Percentiles rank a stretch among this genome's conserved stretches.
These are phyloP conservation scores for Epichloe festucae DNA, from an alignment of 2,329 filamentous ascomycete genomes.

Conservation along the genomic window DNA sequence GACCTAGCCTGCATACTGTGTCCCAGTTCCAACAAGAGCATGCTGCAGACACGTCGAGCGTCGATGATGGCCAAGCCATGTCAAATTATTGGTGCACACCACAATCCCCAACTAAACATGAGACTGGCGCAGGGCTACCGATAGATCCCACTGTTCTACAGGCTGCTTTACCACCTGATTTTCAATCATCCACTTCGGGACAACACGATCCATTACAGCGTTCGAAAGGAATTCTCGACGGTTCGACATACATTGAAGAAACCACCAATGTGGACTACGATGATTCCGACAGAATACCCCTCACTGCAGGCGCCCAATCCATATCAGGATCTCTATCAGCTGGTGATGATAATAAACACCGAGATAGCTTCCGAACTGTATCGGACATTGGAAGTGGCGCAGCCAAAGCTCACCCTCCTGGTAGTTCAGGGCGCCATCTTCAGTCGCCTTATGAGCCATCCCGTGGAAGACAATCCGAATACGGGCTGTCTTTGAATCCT, in stretches of 20 bases:
- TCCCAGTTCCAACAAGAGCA: conserved; percentile 1
- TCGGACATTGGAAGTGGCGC: conserved; percentile 44
- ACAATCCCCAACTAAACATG: conserved; percentile 25
- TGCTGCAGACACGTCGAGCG: conserved; percentile 1
- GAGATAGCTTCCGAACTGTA: conserved; percentile 46
- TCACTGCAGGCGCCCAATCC: conserved; percentile 42
- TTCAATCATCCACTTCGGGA: conserved; percentile 20
- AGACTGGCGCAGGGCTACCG: conserved; percentile 31
- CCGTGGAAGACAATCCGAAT: conserved; percentile 36
- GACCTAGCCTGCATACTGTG: background rate
- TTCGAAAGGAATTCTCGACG: conserved; percentile 18
- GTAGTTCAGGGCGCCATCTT: conserved; percentile 35
- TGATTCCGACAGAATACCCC: conserved; percentile 46
- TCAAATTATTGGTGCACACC: conserved; percentile 42
- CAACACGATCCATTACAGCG: conserved; percentile 15
- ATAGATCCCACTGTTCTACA: conserved; percentile 41
- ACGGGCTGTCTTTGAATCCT: conserved; percentile 43
- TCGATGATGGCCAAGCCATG: conserved; percentile 24
- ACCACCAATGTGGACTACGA: conserved; percentile 23
- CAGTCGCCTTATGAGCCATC: conserved; percentile 42
- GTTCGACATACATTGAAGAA: conserved; percentile 21
- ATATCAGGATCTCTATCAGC: conserved; percentile 37
- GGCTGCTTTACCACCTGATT: conserved; percentile 40
- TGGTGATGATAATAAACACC: conserved; percentile 26
- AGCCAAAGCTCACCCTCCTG: conserved; percentile 38